phyloP scores from a whole-genome alignment of 352 stramenopile genomes.

The Globisporangium emineosum region DNA sequence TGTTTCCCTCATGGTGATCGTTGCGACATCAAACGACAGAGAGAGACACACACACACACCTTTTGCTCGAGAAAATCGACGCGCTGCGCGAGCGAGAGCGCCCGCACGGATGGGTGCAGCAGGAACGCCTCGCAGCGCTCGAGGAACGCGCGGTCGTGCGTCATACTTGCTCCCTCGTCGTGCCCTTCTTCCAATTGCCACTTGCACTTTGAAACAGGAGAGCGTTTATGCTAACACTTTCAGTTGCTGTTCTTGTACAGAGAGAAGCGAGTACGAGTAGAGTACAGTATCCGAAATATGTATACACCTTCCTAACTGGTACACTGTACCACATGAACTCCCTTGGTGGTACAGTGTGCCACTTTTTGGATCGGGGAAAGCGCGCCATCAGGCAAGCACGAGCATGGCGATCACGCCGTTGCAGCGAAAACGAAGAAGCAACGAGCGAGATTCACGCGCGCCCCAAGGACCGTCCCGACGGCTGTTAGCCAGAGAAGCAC shows the following conservation, averaged over 20 bases:
- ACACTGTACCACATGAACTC: background rate
- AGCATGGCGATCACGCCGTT: constrained; percentile 2
- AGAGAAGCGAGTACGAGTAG: background rate
- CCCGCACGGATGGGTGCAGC: constrained; percentile 56
- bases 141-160: constrained; percentile 34
- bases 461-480: background rate
- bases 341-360: background rate
- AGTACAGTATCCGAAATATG: background rate
- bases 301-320: background rate
- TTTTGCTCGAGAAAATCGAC: constrained; percentile 79
- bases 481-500: background rate
- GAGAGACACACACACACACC: constrained; percentile 17
- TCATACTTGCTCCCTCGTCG: constrained; percentile 14
- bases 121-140: constrained; percentile 68
- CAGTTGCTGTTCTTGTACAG: background rate
- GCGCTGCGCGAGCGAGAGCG: constrained; percentile 61
- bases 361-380: background rate
- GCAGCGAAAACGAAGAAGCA: constrained; percentile 1
- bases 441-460: background rate
- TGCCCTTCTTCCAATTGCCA: background rate
- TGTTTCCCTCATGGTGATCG: background rate
- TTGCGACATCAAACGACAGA: background rate
- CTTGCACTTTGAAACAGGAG: no score
- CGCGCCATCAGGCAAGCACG: background rate
- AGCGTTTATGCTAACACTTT: constrained; percentile 12